Conservation (phyloP, 1,139 yeast species). For the Candida tunisiensis region DNA sequence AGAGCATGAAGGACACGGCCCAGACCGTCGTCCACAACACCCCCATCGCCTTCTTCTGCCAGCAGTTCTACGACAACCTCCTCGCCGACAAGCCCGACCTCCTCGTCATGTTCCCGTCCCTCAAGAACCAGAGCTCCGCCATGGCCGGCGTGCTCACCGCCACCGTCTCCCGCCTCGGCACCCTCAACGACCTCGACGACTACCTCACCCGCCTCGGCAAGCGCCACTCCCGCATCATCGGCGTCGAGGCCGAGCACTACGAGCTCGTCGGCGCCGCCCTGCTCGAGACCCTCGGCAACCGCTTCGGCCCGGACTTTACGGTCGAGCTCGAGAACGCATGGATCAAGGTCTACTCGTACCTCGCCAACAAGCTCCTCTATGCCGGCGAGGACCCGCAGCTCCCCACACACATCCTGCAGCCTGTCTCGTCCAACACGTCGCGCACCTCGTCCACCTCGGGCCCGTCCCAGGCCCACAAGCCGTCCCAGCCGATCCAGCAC, state of each 20-base stretch:
- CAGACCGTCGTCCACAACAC: constrained; percentile 1
- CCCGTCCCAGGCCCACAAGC: no score
- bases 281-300: constrained; percentile 53
- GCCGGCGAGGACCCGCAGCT: constrained; percentile 46
- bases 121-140: constrained; percentile 56
- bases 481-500: no score
- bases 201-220: constrained; percentile 52
- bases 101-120: constrained; percentile 43
- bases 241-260: constrained; percentile 56
- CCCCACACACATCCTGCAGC: no score
- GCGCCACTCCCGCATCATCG: constrained; percentile 58
- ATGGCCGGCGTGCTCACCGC: constrained; percentile 69
- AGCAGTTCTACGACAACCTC: constrained; percentile 46
- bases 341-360: constrained; percentile 37
- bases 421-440: constrained; percentile 1
- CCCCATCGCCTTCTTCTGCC: constrained; percentile 17
- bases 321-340: constrained; percentile 43
- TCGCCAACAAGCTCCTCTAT: constrained; percentile 50
- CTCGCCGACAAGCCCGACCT: constrained; percentile 35
- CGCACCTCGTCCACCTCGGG: constrained; percentile 1
- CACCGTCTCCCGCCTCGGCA: constrained; percentile 32
- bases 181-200: constrained; percentile 32
- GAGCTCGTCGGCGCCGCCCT: constrained; percentile 71
- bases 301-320: constrained; percentile 35
- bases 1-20: not conserved